These are phyloP conservation scores for Schizonepeta tenuifolia DNA, from an alignment of 257 asterid species.

Conservation along the genomic window DNA sequence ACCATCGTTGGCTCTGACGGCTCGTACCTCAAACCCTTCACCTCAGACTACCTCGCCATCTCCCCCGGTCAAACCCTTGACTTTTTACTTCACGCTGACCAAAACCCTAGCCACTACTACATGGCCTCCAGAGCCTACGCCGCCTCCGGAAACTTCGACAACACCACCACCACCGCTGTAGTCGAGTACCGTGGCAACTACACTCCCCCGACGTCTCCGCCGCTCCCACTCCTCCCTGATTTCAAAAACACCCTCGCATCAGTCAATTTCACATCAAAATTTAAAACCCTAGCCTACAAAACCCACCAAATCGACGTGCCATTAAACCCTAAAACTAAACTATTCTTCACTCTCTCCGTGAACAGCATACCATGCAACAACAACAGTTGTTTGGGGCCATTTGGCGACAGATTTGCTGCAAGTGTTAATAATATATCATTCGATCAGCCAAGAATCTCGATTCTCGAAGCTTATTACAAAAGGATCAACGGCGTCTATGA, in stretches of 20 bases:
- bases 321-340: not conserved
- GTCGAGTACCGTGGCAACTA: slow-evolving; percentile 41
- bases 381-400: slow-evolving; percentile 45
- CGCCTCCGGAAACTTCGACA: slow-evolving; percentile 26
- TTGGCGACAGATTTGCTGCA: slow-evolving; percentile 43
- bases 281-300: slow-evolving; percentile 45
- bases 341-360: slow-evolving; percentile 51
- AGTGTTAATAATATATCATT: slow-evolving; percentile 69
- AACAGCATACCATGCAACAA: slow-evolving; percentile 12
- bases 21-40: slow-evolving; percentile 54
- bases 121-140: slow-evolving; percentile 56
- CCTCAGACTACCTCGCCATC: slow-evolving; percentile 45
- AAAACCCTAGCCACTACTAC: slow-evolving; percentile 51
- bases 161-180: slow-evolving; percentile 59
- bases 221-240: slow-evolving; percentile 45
- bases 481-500: slow-evolving; percentile 46
- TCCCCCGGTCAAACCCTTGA: slow-evolving; percentile 67
- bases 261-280: slow-evolving; percentile 40
- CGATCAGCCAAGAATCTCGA: slow-evolving; percentile 38
- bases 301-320: slow-evolving; percentile 51
- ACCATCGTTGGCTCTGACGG: slow-evolving; percentile 59
- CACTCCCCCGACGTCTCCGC: slow-evolving; percentile 36
- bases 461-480: slow-evolving; percentile 66
- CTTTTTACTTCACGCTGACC: slow-evolving; percentile 52
- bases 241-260: slow-evolving; percentile 45